Conservation (phyloP, 257 asterid species). For the Solanum dulcamara region DNA sequence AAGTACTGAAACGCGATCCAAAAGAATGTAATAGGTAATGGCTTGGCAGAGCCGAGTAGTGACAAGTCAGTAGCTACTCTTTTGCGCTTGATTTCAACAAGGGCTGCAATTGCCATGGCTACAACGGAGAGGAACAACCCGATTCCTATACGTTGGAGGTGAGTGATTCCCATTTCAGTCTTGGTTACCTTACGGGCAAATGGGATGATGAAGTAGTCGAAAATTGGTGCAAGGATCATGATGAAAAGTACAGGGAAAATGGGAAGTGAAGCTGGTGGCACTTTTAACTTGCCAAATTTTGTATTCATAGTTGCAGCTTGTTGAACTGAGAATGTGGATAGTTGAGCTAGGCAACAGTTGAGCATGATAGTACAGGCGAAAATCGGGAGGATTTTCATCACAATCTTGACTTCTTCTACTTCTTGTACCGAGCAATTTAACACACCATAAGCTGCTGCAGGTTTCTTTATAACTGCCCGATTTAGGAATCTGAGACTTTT, state of each 20-base stretch:
- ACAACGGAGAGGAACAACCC: conserved; percentile 55
- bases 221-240: conserved; percentile 66
- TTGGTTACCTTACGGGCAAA: conserved; percentile 43
- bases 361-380: conserved; percentile 80
- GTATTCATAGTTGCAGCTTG: conserved; percentile 96
- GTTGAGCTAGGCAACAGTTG: conserved; percentile 83
- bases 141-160: conserved; percentile 64
- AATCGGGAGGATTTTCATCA: conserved; percentile 63
- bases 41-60: conserved; percentile 19
- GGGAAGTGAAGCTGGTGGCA: conserved; percentile 93
- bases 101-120: conserved; percentile 69
- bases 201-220: conserved; percentile 67
- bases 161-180: conserved; percentile 61
- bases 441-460: background rate
- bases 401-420: conserved; percentile 72
- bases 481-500: conserved; percentile 21
- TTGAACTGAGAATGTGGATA: conserved; percentile 85
- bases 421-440: conserved; percentile 22
- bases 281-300: conserved; percentile 40
- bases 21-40: conserved; percentile 61
- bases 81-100: conserved; percentile 66
- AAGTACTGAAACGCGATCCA: conserved; percentile 83
- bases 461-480: background rate
- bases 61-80: conserved; percentile 25
- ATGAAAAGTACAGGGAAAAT: conserved; percentile 76